Evolutionary conservation across 495 filamentous ascomycete genomes (phyloP).

Genomic region (Penicillium turbatum): DNA sequence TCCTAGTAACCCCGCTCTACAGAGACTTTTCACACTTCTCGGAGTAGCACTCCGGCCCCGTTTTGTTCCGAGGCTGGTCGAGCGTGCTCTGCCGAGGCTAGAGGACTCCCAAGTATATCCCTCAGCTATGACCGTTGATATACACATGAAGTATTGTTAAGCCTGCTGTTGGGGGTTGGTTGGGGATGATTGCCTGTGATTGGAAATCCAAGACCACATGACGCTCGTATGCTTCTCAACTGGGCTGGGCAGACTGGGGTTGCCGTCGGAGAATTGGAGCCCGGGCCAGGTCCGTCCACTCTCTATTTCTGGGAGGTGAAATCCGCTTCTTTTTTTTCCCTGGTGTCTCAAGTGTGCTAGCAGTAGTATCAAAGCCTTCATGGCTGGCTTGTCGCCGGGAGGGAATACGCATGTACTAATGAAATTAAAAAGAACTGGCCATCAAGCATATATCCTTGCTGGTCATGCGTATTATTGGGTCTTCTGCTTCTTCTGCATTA

Average conservation of each 20-base stretch:
- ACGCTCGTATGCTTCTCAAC: slow-evolving; percentile 20
- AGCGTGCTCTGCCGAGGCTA: slow-evolving; percentile 12
- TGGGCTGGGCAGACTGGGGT: slow-evolving; percentile 13
- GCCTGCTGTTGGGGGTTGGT: background rate
- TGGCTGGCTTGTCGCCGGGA: background rate
- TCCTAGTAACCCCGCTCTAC: background rate
- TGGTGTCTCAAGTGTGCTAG: background rate
- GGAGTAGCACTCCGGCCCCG: slow-evolving; percentile 14
- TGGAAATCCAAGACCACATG: slow-evolving; percentile 17
- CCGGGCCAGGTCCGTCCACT: slow-evolving; percentile 1
- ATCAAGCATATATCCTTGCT: slow-evolving; percentile 4
- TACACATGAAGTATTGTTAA: background rate
- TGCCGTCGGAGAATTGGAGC: slow-evolving; percentile 23
- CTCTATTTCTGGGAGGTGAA: background rate
- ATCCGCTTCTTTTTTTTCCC: background rate
- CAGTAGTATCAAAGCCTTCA: background rate
- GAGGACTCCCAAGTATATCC: slow-evolving; percentile 5
- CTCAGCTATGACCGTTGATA: background rate
- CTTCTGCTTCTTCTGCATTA: slow-evolving; percentile 12
- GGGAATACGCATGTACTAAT: background rate
- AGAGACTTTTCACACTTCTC: slow-evolving; percentile 6
- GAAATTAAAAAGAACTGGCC: background rate
- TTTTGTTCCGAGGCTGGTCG: slow-evolving; percentile 22
- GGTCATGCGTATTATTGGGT: background rate
- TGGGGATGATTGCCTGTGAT: slow-evolving; percentile 7